Evolutionary conservation across 805 yeast species (phyloP), one percentile per base, ranked within the genome.

Genomic region (Cyberlindnera bimundalis): DNA sequence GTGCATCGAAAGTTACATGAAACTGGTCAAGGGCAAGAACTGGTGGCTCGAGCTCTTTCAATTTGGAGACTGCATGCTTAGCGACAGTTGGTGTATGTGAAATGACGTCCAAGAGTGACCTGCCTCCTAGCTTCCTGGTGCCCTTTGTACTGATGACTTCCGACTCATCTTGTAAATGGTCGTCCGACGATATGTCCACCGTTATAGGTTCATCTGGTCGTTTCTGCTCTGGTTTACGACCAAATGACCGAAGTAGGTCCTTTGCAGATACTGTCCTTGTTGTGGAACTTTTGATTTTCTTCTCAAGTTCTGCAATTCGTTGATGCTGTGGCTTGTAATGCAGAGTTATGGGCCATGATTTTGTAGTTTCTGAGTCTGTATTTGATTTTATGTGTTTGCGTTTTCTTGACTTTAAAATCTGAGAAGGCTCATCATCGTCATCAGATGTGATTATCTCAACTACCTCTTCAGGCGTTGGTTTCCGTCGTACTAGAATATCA

Each of bases 241-340:
- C 44, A 29, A 37, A 41, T 6, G 47, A 39, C 5, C 39, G 29
- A 13, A 47, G 36, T 5, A 57, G 24, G n/a, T 50, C 53, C 35
- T 33, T 54, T 1, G 58, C 51, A 15, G 53, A 47, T 0, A 46
- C 44, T 2, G 55, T 34, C n/a, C 39, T 42, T 4, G 39, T 6
- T 6, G 45, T 15, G 2, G 52, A 29, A 2, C 34, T 33, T 16
- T 36, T 47, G 19, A 56, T 56, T 40, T 54, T 57, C 17, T 41
- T 36, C 35, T 56, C 60, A 7, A 57, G 25, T 12, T 48, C 56
- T 5, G 37, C 37, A 8, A 55, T 44, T 20, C 43, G 44, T 23
- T 48, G 33, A 3, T 44, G 37, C 3, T 37, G 48, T 15, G 53
- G 43, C 21, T 48, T 51, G 19, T 52, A 52, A 26, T 50, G 52